phyloP scores from a whole-genome alignment of 1,139 yeast species.

The Diutina mesorugosa region DNA sequence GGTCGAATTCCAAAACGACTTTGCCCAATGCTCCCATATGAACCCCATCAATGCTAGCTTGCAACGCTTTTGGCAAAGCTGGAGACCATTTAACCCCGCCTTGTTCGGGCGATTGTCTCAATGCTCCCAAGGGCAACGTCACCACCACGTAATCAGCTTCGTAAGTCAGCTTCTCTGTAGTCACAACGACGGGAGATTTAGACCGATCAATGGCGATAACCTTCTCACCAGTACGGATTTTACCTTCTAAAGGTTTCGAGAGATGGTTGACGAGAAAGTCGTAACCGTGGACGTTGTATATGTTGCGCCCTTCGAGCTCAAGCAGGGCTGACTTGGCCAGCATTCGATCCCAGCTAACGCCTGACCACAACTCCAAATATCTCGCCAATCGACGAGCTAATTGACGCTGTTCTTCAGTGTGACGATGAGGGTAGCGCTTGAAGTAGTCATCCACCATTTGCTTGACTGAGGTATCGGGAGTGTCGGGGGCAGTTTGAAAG shows the following conservation, averaged over 20 bases:
- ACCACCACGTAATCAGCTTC: constrained; percentile 45
- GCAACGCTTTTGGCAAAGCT: constrained; percentile 34
- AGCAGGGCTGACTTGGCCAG: constrained; percentile 57
- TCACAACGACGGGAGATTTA: constrained; percentile 31
- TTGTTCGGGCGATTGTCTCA: constrained; percentile 23
- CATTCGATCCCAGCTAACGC: constrained; percentile 49
- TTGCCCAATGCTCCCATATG: constrained; percentile 71
- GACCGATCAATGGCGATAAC: constrained; percentile 9
- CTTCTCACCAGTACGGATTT: not conserved
- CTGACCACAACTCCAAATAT: constrained; percentile 67
- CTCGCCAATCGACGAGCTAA: constrained; percentile 41
- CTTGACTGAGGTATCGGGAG: constrained; percentile 36
- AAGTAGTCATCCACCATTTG: constrained; percentile 36
- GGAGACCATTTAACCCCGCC: constrained; percentile 46
- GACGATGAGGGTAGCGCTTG: constrained; percentile 27
- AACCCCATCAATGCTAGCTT: constrained; percentile 31
- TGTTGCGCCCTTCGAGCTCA: constrained; percentile 66
- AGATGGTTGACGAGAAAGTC: constrained; percentile 36
- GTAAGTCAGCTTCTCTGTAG: constrained; percentile 10
- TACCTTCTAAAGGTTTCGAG: constrained; percentile 6
- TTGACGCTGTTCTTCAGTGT: constrained; percentile 38
- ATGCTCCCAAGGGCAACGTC: constrained; percentile 64
- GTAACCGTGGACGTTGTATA: constrained; percentile 51
- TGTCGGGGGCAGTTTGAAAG: constrained; percentile 30
- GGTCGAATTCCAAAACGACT: constrained; percentile 58